Evolutionary conservation across 2,329 filamentous ascomycete species (phyloP), one percentile per base, ranked within the genome.

Genomic region (Sclerotinia sclerotiorum): DNA sequence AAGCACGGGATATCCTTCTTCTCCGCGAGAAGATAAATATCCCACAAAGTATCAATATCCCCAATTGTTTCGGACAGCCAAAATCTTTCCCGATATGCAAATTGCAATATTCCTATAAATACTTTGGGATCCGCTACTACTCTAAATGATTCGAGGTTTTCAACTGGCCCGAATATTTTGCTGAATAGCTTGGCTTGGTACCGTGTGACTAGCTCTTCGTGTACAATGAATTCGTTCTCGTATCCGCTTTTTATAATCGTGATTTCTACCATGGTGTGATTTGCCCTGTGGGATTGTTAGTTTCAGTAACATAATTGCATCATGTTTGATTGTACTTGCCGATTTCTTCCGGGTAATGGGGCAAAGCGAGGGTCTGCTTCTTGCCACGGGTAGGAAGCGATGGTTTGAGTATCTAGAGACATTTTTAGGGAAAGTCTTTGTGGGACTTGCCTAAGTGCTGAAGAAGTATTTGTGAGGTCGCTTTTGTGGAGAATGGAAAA

Each of bases 311-410:
- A 49, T 1, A 48, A 48, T n/a, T 21, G 24, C 13, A 32, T 29
- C 29, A 15, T 52, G 24, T 15, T 24, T 2, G 42, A 8, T 13
- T n/a, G 5, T 32, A 15, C 27, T 61, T 10, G 13, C 42, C 42
- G 27, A 3, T 15, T 4, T 1, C 29, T 5, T 1, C 35, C 35
- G 19, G 35, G 55, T 1, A 44, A 19, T 19, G 35, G 55, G 2
- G 35, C 55, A 35, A 58, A 58, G 2, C 55, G 55, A 27, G n/a
- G 35, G 2, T 58, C 55, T 58, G n/a, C n/a, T 58, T 58, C 55
- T 58, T 58, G 55, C 55, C 55, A 58, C 0, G 27, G 3, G 35
- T 44, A 58, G 35, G 55, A 42, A 13, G 55, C n/a, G 15, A 58
- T n/a, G 7, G n/a, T 44, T 4, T 27, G 55, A 19, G n/a, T 11